Percentiles rank a stretch among this genome's conserved stretches.
These are phyloP conservation scores for Lophiotrema nucula DNA, from an alignment of 495 filamentous ascomycete genomes.

Conservation along the genomic window DNA sequence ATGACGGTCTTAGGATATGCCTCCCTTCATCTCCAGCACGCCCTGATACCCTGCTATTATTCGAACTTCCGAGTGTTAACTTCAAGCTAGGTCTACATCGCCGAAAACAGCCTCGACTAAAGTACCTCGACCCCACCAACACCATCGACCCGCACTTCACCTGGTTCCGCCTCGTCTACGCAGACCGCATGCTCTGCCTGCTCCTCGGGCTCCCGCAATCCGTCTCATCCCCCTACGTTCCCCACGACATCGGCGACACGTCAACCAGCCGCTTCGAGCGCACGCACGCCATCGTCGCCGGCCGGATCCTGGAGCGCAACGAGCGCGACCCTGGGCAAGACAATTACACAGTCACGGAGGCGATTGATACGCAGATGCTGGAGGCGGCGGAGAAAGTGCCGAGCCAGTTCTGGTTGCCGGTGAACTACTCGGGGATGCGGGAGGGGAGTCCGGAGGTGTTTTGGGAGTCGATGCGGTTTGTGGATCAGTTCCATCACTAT, in stretches of 20 bases:
- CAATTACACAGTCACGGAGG: conserved; percentile 6
- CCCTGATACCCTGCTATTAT: not conserved
- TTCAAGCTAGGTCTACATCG: conserved; percentile 13
- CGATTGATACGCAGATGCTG: conserved; percentile 17
- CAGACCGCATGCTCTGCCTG: conserved; percentile 41
- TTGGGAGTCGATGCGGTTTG: conserved; percentile 22
- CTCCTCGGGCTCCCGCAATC: conserved; percentile 42
- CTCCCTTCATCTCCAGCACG: too few species aligned
- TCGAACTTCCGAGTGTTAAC: not conserved
- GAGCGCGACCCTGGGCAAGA: not conserved
- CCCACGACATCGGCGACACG: not conserved
- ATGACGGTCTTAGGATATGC: too few species aligned
- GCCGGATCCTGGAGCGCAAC: conserved; percentile 19
- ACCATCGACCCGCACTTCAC: conserved; percentile 29
- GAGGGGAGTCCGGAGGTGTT: conserved; percentile 6
- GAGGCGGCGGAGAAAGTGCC: conserved; percentile 23
- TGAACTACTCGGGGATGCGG: not conserved
- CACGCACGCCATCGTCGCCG: conserved; percentile 18
- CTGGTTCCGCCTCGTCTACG: conserved; percentile 40
- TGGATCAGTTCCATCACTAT: conserved; percentile 14
- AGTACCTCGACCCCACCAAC: not conserved
- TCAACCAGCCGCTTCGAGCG: conserved; percentile 34
- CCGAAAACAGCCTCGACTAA: not conserved
- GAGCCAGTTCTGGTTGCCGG: conserved; percentile 10
- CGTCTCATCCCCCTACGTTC: conserved; percentile 27